Percentiles rank a stretch among this genome's conserved stretches.
Conservation (phyloP, 2,329 filamentous ascomycete species). For the Cercospora citrullina region DNA sequence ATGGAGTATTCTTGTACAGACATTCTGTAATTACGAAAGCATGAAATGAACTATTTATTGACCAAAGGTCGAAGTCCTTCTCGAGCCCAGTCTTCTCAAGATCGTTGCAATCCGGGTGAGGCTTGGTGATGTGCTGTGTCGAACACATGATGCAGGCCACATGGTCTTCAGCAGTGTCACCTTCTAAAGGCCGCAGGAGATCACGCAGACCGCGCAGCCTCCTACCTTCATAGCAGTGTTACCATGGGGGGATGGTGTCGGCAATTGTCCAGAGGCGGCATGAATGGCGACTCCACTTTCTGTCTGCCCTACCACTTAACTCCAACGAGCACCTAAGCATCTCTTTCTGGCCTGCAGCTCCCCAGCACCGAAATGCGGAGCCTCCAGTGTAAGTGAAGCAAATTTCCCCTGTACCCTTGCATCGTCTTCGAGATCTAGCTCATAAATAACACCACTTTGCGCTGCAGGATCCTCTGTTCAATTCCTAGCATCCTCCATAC, state of each 20-base stretch:
- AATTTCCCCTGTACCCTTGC: not conserved
- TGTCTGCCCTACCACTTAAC: not conserved
- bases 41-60: not conserved
- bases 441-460: not conserved
- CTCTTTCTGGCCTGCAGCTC: not conserved
- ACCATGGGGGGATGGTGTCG: not conserved
- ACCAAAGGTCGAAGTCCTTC: not conserved
- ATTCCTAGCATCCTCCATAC: not conserved
- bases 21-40: not conserved
- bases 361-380: not conserved
- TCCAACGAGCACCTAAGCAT: not conserved
- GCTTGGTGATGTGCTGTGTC: not conserved
- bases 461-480: not conserved
- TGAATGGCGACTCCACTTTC: not conserved
- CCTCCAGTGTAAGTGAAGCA: not conserved
- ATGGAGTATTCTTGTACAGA: not conserved
- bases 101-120: not conserved
- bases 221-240: not conserved
- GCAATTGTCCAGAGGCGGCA: not conserved
- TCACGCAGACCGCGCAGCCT: not conserved
- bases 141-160: not conserved
- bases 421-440: not conserved
- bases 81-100: not conserved
- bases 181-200: not conserved
- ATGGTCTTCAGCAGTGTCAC: not conserved